Evolutionary conservation across 1,139 yeast species (phyloP), one percentile per base, ranked within the genome.

Genomic region (Candida sp.): DNA sequence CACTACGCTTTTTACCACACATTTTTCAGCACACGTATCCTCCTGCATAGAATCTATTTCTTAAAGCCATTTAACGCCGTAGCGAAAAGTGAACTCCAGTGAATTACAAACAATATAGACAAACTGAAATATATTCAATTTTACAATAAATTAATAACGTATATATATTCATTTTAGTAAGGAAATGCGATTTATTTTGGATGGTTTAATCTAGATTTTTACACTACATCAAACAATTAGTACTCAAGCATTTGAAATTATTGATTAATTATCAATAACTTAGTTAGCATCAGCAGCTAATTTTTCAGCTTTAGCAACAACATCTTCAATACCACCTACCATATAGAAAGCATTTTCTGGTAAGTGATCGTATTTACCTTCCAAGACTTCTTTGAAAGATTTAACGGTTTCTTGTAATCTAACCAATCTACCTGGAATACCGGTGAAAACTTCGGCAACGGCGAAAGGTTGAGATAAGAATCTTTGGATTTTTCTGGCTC

Each of bases 241-340:
- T 8, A 25, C 29, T 25, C 11, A 11, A 25, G 29, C 29, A 25
- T 8, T 25, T 25, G 11, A 11, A 11, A 25, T 25, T 25, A 15
- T 15, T 15, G 19, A 25, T 25, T 25, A 25, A 7, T 25, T 2
- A 11, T 25, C 11, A 25, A 45, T 35, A 45, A 49, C 54, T 73
- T 84, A 86, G 64, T 84, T 82, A 64, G 93, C 79, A 77, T 89
- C 97, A 72, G 96, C 81, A 76, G 98, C 97, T 75, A 93, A 75
- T 82, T 91, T 90, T 78, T 91, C 98, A 70, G 97, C 98, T 85
- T 93, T 93, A 71, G 97, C 95, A 71, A 89, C 75, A 65, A 84
- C 98, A 76, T 93, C 99, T 74, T 90, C 97, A 66, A 93, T 90
- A 81, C 96, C 96, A 81, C 99, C 99, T 76, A 91, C 98, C 99